phyloP scores from a whole-genome alignment of 768 basidiomycete species.

The Tubosaeta sp. region DNA sequence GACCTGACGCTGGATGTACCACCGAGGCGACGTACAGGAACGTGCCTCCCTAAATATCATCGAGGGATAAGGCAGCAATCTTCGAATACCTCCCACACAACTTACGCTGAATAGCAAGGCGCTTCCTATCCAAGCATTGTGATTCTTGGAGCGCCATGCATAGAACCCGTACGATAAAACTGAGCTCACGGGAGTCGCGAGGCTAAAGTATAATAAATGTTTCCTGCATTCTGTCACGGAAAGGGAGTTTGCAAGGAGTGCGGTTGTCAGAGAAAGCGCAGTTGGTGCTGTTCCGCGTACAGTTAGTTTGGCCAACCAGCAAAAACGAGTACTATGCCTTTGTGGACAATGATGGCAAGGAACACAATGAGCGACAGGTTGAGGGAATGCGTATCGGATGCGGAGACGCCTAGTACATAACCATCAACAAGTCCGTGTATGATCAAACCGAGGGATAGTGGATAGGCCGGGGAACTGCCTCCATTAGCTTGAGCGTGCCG shows the following conservation, averaged over 20 bases:
- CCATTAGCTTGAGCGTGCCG: conserved; percentile 9
- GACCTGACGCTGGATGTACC: conserved; percentile 68
- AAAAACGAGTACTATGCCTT: conserved; percentile 44
- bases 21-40: conserved; percentile 94
- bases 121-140: conserved; percentile 59
- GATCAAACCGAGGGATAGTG: conserved; percentile 81
- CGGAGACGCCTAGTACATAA: conserved; percentile 82
- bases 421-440: conserved; percentile 92
- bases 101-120: conserved; percentile 83
- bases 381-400: conserved; percentile 38
- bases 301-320: conserved; percentile 6
- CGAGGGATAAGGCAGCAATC: conserved; percentile 1
- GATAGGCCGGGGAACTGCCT: conserved; percentile 45
- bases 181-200: conserved; percentile 81
- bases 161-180: conserved; percentile 71
- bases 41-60: conserved; percentile 67
- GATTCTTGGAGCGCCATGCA: conserved; percentile 38
- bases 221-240: conserved; percentile 64
- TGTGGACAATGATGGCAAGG: conserved; percentile 87
- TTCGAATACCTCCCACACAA: conserved; percentile 3
- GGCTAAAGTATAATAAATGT: conserved; percentile 73
- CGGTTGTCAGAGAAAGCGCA: conserved; percentile 81
- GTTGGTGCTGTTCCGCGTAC: conserved; percentile 66
- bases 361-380: conserved; percentile 81
- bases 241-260: conserved; percentile 75